Evolutionary conservation across 2,329 filamentous ascomycete genomes (phyloP), one percentile per base, ranked within the genome.

Genomic region (Aspergillus pseudonomiae): DNA sequence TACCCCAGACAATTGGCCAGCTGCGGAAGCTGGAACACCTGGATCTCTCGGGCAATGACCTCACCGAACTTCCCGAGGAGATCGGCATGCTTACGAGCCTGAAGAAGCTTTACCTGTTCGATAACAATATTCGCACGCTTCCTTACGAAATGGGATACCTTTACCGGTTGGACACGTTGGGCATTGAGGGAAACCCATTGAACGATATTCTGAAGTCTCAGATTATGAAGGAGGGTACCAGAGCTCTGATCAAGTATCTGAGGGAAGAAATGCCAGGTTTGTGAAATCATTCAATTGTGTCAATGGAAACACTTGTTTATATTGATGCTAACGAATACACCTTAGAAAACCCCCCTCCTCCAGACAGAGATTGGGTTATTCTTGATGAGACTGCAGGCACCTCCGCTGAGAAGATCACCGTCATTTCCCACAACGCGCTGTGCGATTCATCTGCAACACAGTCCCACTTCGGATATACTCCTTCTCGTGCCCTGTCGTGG

Each of bases 1-100:
- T 99, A n/a, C 93, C 94, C 14, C 82, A 91, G 43, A 85, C 89
- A 26, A 93, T 99, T 75, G 94, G 95, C 45, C 86, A 90, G 71
- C 83, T 99, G 68, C 89, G 94, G 67, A 90, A 91, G 67, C 82
- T 99, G 56, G 91, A 88, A 41, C 87, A 94, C 72, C 86, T 99
- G 56, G 94, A 99, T 78, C 85, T 94, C 3, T 98, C 95, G 0
- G 89, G 90, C 80, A 99, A 99, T 78, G 88, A 94, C 65, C 84
- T 99, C 64, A 86, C 85, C 10, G 88, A 91, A 67, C 83, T 99
- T 4, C 95, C 95, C 1, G 87, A 91, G 26, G 94, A 99, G 81
- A 88, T 99, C 65, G 95, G 95, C 74, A 99, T 98, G 94, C 92
- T 97, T 72, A 95, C 94, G 32, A 95, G 94, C 70, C 83, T 99